Evolutionary conservation across 768 basidiomycete species (phyloP).

Genomic region (Tricholoma bakamatsutake): DNA sequence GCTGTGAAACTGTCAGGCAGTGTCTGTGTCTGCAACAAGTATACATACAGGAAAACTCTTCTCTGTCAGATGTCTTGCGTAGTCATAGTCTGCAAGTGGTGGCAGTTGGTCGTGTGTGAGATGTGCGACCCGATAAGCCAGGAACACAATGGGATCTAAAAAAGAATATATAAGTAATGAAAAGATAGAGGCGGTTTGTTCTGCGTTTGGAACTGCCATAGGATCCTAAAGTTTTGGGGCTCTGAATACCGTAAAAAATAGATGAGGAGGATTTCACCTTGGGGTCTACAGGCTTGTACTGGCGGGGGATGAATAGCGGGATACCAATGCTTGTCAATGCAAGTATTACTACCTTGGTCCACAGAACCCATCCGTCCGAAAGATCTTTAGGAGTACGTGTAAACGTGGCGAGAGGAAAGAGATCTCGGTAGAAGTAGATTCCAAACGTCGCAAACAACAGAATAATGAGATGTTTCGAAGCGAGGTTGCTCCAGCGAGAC

Average conservation of each 20-base stretch:
- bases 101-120: slow-evolving; percentile 50
- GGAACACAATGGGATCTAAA: slow-evolving; percentile 46
- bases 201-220: slow-evolving; percentile 32
- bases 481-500: slow-evolving; percentile 29
- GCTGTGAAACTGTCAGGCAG: slow-evolving; percentile 14
- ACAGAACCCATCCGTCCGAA: slow-evolving; percentile 42
- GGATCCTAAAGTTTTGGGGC: slow-evolving; percentile 23
- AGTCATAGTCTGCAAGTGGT: slow-evolving; percentile 60
- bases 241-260: neutral
- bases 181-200: slow-evolving; percentile 46
- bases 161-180: slow-evolving; percentile 43
- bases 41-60: slow-evolving; percentile 25
- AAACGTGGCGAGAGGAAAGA: slow-evolving; percentile 56
- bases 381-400: slow-evolving; percentile 43
- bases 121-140: slow-evolving; percentile 41
- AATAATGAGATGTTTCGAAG: slow-evolving; percentile 40
- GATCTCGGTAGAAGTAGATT: slow-evolving; percentile 51
- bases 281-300: slow-evolving; percentile 54
- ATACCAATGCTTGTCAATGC: slow-evolving; percentile 38
- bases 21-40: neutral
- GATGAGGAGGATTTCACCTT: slow-evolving; percentile 17
- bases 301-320: slow-evolving; percentile 50
- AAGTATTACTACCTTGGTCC: slow-evolving; percentile 47
- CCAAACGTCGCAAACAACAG: slow-evolving; percentile 42
- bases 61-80: slow-evolving; percentile 21